Base-by-base conservation (phyloP, 345 rosid species). In the Tarenaya hassleriana region DNA sequence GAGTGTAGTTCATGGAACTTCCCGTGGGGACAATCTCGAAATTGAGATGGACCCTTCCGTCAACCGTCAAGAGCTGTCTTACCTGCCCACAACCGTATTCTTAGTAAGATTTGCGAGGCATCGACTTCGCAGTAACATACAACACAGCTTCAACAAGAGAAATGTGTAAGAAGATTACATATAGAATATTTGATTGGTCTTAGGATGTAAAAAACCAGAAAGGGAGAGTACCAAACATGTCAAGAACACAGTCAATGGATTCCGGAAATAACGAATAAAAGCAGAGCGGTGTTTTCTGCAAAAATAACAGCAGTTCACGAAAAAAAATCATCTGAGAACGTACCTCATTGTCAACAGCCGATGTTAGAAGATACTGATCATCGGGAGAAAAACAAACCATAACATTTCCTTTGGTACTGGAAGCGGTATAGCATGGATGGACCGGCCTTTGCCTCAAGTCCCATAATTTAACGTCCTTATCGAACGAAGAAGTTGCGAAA, bases 341-440 rank as follows among this genome's bases (percentile, higher is more conserved):
- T 76, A 91, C 98, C 98, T 87, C 96, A 61, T 91, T 91, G 74
- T 91, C 98, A 42, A 91, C 89, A 42, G 98, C 96, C 60, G 98
- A 91, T 34, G 71, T 77, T 8, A 91, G 90, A 73, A 87, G 96
- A 69, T 91, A 91, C 34, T 82, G 92, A 82, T 91, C 98, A 67
- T 91, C 98, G 0, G 92, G 92, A 60, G 98, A 91, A 74, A 91
- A 91, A 81, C 98, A 87, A 64, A 87, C 95, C 98, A 91, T 91
- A 39, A 87, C 98, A 67, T 87, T 91, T 70, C 98, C 96, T 59
- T 69, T 82, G 10, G 86, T 78, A 64, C 96, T 84, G 60, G 88
- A 69, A 48, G 74, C 70, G 10, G 96, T 81, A 56, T 87, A 81
- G 69, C 98, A 91, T 34, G 98, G 90, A 40, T 60, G 69, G 16